phyloP scores from a whole-genome alignment of 2,329 filamentous ascomycete genomes.

The Neopestalotiopsis sp. region DNA sequence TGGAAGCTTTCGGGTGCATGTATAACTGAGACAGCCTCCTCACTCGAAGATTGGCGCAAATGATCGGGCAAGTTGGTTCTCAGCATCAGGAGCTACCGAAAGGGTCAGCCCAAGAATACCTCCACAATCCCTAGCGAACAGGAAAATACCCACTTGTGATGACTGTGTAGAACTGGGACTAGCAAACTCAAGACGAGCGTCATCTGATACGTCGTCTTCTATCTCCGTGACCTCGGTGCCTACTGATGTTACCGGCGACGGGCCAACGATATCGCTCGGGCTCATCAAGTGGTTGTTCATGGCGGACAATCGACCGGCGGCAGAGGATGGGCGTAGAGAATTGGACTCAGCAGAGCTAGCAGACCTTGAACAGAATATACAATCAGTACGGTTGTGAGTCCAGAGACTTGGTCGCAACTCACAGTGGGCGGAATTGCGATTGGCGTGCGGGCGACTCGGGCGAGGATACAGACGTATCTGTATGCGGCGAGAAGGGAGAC shows the following conservation, averaged over 20 bases:
- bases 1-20: conserved; percentile 86
- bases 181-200: conserved; percentile 48
- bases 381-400: neutral
- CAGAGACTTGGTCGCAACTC: conserved; percentile 33
- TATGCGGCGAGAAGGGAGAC: conserved; percentile 57
- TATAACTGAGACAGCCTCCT: conserved; percentile 88
- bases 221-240: conserved; percentile 85
- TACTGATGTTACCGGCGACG: conserved; percentile 84
- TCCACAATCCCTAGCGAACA: conserved; percentile 4
- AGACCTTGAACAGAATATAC: conserved; percentile 24
- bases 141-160: conserved; percentile 41
- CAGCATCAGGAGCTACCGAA: conserved; percentile 53
- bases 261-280: conserved; percentile 75
- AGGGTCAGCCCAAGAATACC: conserved; percentile 7
- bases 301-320: conserved; percentile 48
- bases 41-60: conserved; percentile 64
- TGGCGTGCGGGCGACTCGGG: conserved; percentile 55
- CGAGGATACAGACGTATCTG: conserved; percentile 61
- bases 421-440: conserved; percentile 58
- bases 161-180: conserved; percentile 40
- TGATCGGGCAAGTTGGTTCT: conserved; percentile 62
- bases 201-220: conserved; percentile 75
- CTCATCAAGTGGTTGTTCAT: conserved; percentile 60
- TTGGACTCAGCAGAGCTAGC: conserved; percentile 49
- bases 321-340: conserved; percentile 58